Evolutionary conservation across 345 rosid genomes (phyloP), one percentile per base, ranked within the genome.

Genomic region (Eucalyptus albens): DNA sequence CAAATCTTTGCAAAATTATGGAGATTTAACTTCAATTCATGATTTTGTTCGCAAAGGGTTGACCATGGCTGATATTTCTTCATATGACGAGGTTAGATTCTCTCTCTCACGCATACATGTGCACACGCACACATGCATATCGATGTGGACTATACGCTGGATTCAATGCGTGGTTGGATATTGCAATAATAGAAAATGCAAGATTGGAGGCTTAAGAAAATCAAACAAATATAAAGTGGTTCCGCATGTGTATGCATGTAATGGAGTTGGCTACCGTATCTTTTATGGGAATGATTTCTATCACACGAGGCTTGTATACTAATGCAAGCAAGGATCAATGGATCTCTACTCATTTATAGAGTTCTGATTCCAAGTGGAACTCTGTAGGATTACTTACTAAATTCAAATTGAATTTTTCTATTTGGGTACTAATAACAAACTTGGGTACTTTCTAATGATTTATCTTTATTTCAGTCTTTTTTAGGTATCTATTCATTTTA

Each of bases 91-190:
- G 80, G 40, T 67, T 31, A 67, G 80, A n/a, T 16, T 67, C 80
- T 67, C 40, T 31, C 80, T 67, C 72, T n/a, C 9, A 7, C 7
- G 1, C 60, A 21, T 22, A 55, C 5, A 55, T 1, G 31, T 5
- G 8, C 80, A 15, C 42, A 29, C 6, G 4, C 17, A 4, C 72
- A 29, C 19, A 50, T 14, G 8, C 37, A 65, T 17, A 69, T 69
- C 3, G 2, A 69, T 67, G 42, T 67, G 42, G 80, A 67, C 40
- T 69, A 9, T 33, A 16, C 3, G 6, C 24, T 0, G 4, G 22
- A 16, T 3, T 6, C 5, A 3, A 0, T 16, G 13, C 2, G 2
- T 31, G 40, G 11, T n/a, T 7, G 40, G 17, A 4, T n/a, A 9
- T 67, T 67, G 40, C 80, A 31, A 67, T 15, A 15, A 10, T 6